Evolutionary conservation across 768 basidiomycete species (phyloP).

Genomic region (Lactarius deliciosus): DNA sequence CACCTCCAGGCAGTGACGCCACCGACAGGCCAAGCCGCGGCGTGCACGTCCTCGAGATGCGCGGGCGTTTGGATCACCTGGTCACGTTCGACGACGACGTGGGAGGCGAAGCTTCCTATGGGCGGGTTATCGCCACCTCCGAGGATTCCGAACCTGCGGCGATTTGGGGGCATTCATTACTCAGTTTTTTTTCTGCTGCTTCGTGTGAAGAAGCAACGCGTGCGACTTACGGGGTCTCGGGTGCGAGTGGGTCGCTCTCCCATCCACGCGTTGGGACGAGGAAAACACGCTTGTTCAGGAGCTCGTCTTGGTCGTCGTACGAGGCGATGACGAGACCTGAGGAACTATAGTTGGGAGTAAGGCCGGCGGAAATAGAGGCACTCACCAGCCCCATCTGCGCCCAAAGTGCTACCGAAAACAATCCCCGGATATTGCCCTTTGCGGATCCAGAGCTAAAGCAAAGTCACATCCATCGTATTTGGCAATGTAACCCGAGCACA

Average conservation of each 20-base stretch:
- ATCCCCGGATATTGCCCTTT: conserved; percentile 68
- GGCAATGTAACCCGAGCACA: neutral
- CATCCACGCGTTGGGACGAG: conserved; percentile 78
- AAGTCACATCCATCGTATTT: neutral
- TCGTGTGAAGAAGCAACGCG: neutral
- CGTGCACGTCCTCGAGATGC: conserved; percentile 66
- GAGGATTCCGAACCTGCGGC: conserved; percentile 56
- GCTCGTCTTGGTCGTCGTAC: conserved; percentile 49
- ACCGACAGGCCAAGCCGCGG: conserved; percentile 75
- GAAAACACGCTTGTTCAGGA: conserved; percentile 68
- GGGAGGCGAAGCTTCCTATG: conserved; percentile 75
- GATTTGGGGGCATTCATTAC: conserved; percentile 14
- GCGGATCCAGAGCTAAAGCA: conserved; percentile 67
- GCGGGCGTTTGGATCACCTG: conserved; percentile 64
- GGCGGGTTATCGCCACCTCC: conserved; percentile 56
- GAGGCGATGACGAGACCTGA: conserved; percentile 65
- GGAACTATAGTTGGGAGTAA: neutral
- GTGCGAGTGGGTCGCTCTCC: conserved; percentile 60
- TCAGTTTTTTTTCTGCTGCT: neutral
- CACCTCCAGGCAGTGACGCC: conserved; percentile 86
- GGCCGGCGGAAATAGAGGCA: neutral
- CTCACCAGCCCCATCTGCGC: conserved; percentile 72
- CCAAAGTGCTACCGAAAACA: conserved; percentile 56
- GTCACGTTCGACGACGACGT: conserved; percentile 68
- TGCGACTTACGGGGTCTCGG: conserved; percentile 56